Percentiles rank a stretch among this genome's conserved stretches.
phyloP scores from a whole-genome alignment of 83 land plant genomes.

The Diphasiastrum complanatum region DNA sequence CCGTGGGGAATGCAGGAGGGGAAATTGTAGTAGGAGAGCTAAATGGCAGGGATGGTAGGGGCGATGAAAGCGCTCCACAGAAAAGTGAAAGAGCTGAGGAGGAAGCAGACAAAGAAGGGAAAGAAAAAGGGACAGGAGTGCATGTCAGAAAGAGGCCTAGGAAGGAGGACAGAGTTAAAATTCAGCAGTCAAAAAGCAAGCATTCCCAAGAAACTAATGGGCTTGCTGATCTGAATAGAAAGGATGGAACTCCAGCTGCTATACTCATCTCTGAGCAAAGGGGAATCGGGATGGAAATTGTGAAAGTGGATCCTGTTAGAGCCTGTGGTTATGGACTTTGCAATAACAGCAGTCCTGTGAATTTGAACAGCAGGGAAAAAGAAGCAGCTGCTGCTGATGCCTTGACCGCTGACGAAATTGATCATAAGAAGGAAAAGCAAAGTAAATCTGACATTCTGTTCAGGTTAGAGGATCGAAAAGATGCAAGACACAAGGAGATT shows the following conservation, averaged over 20 bases:
- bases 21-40: neutral
- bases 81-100: neutral
- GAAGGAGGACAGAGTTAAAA: neutral
- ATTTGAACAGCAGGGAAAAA: slow-evolving; percentile 8
- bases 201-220: too few species aligned
- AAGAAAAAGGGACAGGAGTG: neutral
- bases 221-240: too few species aligned
- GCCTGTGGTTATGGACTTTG: too few species aligned
- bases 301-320: too few species aligned
- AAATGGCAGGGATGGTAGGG: neutral
- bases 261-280: too few species aligned
- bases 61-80: too few species aligned
- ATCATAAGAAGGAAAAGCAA: neutral
- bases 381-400: neutral
- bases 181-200: too few species aligned
- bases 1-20: neutral
- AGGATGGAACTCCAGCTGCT: too few species aligned
- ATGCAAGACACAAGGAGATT: slow-evolving; percentile 5
- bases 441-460: neutral
- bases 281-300: too few species aligned
- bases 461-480: slow-evolving; percentile 4
- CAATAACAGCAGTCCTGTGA: too few species aligned
- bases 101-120: neutral
- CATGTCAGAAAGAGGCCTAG: neutral
- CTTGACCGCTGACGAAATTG: neutral